Percentiles rank a stretch among this genome's conserved stretches.
phyloP scores from a whole-genome alignment of 345 rosid species.

The Heritiera fomes region DNA sequence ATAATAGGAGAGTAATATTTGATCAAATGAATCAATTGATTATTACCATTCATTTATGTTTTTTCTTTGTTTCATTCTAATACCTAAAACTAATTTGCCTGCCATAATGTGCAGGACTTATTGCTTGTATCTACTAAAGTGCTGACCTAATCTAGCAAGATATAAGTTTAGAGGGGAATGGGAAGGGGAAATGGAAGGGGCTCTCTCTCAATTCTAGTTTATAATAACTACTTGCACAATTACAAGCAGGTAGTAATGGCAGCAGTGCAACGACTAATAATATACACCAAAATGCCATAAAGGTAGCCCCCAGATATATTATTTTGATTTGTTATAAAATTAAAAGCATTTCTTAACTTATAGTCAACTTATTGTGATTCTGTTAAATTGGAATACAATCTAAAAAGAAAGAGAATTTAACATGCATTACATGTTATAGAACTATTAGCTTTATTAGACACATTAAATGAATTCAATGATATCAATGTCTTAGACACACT shows the following conservation, averaged over 20 bases:
- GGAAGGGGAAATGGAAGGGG: background rate
- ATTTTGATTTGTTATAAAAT: background rate
- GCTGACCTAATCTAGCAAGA: background rate
- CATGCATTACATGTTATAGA: background rate
- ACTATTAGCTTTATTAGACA: background rate
- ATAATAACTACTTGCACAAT: too few species aligned
- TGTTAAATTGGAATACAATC: background rate
- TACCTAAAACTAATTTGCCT: background rate
- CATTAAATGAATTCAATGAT: background rate
- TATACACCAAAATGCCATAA: background rate
- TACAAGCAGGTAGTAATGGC: background rate
- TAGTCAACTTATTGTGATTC: background rate
- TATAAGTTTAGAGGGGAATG: background rate
- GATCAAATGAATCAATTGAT: too few species aligned
- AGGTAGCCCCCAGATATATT: background rate
- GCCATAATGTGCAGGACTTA: background rate
- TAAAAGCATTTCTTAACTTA: slow-evolving; percentile 1
- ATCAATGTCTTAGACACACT: background rate
- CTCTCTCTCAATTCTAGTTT: too few species aligned
- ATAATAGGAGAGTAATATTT: too few species aligned
- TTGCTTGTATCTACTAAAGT: background rate
- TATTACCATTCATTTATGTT: too few species aligned
- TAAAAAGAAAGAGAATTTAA: background rate
- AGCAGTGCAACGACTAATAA: background rate
- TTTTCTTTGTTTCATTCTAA: background rate